A percentile compares a stretch with the other conserved stretches of the same genome.
Evolutionary conservation across 176 grass and related monocot genomes (phyloP).

Genomic region (Ampelocalamus luodianensis): DNA sequence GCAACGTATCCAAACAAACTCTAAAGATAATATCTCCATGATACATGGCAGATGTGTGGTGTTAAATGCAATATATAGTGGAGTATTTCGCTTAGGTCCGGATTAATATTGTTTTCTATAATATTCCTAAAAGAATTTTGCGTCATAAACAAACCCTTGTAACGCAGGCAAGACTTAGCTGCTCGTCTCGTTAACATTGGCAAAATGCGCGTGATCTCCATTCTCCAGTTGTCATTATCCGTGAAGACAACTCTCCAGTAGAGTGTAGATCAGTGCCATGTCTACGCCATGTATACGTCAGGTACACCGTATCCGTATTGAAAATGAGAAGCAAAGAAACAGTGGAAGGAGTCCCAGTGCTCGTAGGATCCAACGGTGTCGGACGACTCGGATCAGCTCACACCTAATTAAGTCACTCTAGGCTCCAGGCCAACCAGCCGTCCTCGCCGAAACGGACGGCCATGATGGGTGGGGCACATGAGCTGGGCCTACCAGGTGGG

Average conservation of each 20-base stretch:
- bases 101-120: no score
- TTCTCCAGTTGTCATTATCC: not conserved
- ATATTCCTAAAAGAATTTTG: not conserved
- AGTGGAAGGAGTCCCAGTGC: not conserved
- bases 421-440: not conserved
- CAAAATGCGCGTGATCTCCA: not conserved
- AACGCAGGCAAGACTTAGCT: not conserved
- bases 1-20: no score
- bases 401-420: not conserved
- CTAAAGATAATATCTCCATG: not conserved
- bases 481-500: not conserved
- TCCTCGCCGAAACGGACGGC: constrained; percentile 19
- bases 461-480: not conserved
- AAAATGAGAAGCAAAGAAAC: not conserved
- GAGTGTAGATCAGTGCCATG: not conserved
- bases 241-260: not conserved
- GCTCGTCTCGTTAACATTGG: not conserved
- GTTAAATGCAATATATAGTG: not conserved
- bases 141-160: not conserved
- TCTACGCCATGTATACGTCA: no score
- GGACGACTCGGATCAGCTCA: not conserved
- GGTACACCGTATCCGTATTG: not conserved
- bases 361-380: not conserved
- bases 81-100: not conserved
- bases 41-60: no score